Evolutionary conservation across 2,329 filamentous ascomycete species (phyloP).

Genomic region (Pyrenophora teres): DNA sequence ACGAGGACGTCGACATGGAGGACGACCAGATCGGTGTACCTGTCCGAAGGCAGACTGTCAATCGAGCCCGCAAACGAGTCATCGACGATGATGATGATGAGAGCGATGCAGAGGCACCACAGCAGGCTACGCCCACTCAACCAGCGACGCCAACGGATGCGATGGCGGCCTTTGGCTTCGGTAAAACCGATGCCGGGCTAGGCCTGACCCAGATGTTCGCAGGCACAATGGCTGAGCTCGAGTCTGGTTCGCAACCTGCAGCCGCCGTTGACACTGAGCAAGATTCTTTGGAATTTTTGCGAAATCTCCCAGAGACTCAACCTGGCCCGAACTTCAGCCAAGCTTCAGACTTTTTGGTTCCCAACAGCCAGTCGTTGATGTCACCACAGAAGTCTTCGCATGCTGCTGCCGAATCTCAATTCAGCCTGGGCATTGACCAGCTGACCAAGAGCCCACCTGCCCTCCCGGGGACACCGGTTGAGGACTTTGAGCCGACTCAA

Average conservation of each 20-base stretch:
- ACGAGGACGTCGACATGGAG: constrained; percentile 50
- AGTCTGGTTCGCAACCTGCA: constrained; percentile 46
- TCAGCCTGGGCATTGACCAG: constrained; percentile 45
- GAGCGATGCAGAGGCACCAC: constrained; percentile 27
- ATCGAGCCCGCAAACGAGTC: constrained; percentile 57
- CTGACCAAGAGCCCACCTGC: constrained; percentile 37
- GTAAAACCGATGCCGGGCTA: constrained; percentile 53
- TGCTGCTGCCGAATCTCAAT: constrained; percentile 24
- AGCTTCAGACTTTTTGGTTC: constrained; percentile 62
- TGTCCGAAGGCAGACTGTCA: constrained; percentile 55
- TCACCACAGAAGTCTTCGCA: constrained; percentile 35
- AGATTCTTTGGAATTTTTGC: constrained; percentile 58
- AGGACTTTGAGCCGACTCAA: constrained; percentile 77
- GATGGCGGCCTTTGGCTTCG: constrained; percentile 49
- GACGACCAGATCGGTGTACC: constrained; percentile 54
- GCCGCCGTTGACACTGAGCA: constrained; percentile 45
- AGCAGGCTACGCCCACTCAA: constrained; percentile 27
- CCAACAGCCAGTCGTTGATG: constrained; percentile 58
- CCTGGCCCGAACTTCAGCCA: constrained; percentile 62
- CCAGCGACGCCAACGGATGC: constrained; percentile 34
- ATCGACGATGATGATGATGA: constrained; percentile 66
- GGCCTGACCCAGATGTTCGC: constrained; percentile 90
- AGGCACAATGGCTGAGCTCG: constrained; percentile 76
- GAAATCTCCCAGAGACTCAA: constrained; percentile 60
- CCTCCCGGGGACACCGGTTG: constrained; percentile 63